phyloP scores from a whole-genome alignment of 345 rosid genomes.

The Brassica nigra region DNA sequence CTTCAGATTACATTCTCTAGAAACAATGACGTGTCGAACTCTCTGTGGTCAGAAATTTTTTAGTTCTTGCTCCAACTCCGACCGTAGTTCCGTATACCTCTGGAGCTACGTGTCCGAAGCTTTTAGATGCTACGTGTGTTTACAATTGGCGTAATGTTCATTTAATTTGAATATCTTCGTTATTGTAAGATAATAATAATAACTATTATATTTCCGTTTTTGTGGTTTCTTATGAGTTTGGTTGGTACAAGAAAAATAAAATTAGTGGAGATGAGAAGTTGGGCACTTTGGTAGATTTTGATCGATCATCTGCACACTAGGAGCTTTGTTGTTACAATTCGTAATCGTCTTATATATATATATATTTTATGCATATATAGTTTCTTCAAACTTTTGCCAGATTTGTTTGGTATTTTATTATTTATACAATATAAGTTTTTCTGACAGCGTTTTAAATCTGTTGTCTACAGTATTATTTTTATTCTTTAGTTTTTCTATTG shows the following conservation, averaged over 20 bases:
- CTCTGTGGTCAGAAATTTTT: conserved; percentile 19
- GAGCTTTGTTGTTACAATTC: conserved; percentile 30
- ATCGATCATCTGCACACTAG: conserved; percentile 33
- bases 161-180: background rate
- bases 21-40: conserved; percentile 20
- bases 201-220: no score
- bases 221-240: conserved; percentile 39
- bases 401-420: background rate
- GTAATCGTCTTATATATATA: background rate
- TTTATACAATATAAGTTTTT: background rate
- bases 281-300: conserved; percentile 34
- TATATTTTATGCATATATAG: background rate
- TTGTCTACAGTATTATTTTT: background rate
- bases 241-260: conserved; percentile 28
- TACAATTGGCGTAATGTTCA: conserved; percentile 10
- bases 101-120: conserved; percentile 31
- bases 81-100: conserved; percentile 34
- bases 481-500: background rate
- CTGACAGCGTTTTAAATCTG: background rate
- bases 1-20: conserved; percentile 31
- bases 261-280: conserved; percentile 33
- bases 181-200: background rate
- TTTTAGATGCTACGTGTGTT: conserved; percentile 19
- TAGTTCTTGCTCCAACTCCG: conserved; percentile 34
- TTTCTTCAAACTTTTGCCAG: background rate